A percentile compares a stretch with the other conserved stretches of the same genome.
These are phyloP conservation scores for Leccinum ponderosum DNA, from an alignment of 1,284 basidiomycete species.

Conservation along the genomic window DNA sequence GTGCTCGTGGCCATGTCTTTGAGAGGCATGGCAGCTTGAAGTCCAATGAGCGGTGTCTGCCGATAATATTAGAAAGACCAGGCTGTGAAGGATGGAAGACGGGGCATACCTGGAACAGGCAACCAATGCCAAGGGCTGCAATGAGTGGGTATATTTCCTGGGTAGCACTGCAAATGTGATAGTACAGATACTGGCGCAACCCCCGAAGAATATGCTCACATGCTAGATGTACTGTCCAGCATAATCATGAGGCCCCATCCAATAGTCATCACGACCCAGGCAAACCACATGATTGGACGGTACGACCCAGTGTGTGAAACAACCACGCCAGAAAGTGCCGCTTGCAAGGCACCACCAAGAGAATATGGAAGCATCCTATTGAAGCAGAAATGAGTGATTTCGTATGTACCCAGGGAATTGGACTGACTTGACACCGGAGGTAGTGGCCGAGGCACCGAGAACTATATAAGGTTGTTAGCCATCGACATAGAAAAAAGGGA, in stretches of 20 bases:
- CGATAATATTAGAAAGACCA: neutral
- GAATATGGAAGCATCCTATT: constrained; percentile 44
- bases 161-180: constrained; percentile 19
- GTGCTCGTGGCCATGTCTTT: constrained; percentile 47
- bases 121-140: constrained; percentile 37
- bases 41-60: constrained; percentile 35
- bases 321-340: constrained; percentile 38
- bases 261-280: constrained; percentile 32
- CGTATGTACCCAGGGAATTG: neutral
- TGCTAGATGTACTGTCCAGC: constrained; percentile 32
- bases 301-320: constrained; percentile 39
- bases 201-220: constrained; percentile 12
- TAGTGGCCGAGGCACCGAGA: constrained; percentile 45
- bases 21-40: constrained; percentile 49
- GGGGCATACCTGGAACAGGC: constrained; percentile 36
- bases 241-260: constrained; percentile 39
- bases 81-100: neutral
- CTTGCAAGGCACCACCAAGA: constrained; percentile 36
- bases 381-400: neutral
- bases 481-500: constrained; percentile 7
- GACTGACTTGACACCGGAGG: constrained; percentile 40
- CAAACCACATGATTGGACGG: constrained; percentile 38
- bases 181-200: neutral
- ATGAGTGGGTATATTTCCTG: constrained; percentile 39
- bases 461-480: constrained; percentile 27